Conservation (phyloP, 2,329 filamentous ascomycete genomes). For the Aspergillus fructus region DNA sequence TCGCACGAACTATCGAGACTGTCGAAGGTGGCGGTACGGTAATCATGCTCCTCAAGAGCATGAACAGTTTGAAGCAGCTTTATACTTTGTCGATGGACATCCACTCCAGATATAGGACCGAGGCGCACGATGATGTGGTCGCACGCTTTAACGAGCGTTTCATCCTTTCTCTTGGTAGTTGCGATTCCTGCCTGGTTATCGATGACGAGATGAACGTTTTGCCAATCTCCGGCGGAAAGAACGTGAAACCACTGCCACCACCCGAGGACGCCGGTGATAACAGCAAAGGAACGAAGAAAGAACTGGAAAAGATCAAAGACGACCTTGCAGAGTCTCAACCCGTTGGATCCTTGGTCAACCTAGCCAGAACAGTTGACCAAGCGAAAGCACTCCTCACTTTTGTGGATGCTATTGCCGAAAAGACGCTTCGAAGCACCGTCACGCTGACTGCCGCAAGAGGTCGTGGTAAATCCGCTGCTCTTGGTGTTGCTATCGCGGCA, state of each 20-base stretch:
- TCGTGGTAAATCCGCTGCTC: slow-evolving; percentile 92
- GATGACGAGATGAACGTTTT: slow-evolving; percentile 98
- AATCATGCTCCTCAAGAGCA: slow-evolving; percentile 86
- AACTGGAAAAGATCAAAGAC: slow-evolving; percentile 85
- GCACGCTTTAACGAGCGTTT: slow-evolving; percentile 98
- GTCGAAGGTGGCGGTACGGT: slow-evolving; percentile 95
- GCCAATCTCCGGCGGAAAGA: slow-evolving; percentile 93
- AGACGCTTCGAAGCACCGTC: slow-evolving; percentile 90
- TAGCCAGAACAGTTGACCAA: slow-evolving; percentile 91
- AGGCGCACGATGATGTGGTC: slow-evolving; percentile 91
- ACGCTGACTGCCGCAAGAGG: slow-evolving; percentile 90
- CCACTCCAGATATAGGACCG: slow-evolving; percentile 92
- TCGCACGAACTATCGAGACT: slow-evolving; percentile 93
- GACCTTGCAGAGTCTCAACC: slow-evolving; percentile 81
- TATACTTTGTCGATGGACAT: slow-evolving; percentile 98
- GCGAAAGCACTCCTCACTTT: slow-evolving; percentile 97
- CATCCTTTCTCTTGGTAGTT: slow-evolving; percentile 90
- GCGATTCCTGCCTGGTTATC: slow-evolving; percentile 89
- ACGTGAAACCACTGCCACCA: slow-evolving; percentile 77
- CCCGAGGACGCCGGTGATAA: slow-evolving; percentile 72
- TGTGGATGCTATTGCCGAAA: slow-evolving; percentile 92
- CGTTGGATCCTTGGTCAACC: slow-evolving; percentile 76
- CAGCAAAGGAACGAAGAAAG: slow-evolving; percentile 66
- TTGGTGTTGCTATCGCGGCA: slow-evolving; percentile 90
- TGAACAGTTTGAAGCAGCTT: slow-evolving; percentile 94